phyloP scores from a whole-genome alignment of 257 asterid species.

The Gynochthodes officinalis region DNA sequence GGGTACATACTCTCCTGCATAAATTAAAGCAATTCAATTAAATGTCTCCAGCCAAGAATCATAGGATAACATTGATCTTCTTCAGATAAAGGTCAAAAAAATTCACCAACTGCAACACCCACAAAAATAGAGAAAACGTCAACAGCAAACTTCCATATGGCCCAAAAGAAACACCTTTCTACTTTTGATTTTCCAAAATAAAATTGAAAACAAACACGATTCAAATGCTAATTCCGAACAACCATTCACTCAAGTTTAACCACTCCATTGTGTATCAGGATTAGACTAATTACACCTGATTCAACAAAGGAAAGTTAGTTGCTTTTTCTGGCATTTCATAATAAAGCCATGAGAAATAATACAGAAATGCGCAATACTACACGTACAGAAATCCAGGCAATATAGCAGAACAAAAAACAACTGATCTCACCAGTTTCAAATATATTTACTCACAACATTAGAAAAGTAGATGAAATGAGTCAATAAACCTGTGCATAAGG shows the following conservation, averaged over 20 bases:
- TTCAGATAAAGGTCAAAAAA: too few species aligned
- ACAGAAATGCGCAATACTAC: background rate
- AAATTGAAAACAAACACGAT: background rate
- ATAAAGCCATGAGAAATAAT: background rate
- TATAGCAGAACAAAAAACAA: background rate
- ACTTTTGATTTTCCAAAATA: background rate
- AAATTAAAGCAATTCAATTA: slow-evolving; percentile 24
- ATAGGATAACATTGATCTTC: background rate
- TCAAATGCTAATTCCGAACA: background rate
- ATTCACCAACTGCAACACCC: background rate
- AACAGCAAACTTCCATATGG: background rate
- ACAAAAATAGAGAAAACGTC: background rate
- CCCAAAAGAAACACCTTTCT: background rate
- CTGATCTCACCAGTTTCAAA: too few species aligned
- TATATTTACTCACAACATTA: background rate
- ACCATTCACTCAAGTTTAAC: background rate
- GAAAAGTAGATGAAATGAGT: slow-evolving; percentile 7
- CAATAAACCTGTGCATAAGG: slow-evolving; percentile 65
- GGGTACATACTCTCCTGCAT: slow-evolving; percentile 72
- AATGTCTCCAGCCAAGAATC: slow-evolving; percentile 3
- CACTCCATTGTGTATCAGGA: background rate
- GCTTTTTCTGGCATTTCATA: background rate
- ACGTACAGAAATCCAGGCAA: background rate
- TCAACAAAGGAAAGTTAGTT: background rate
- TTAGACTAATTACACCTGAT: background rate